These are phyloP conservation scores for Mortierella sp. DNA, from an alignment of 371 early-diverging fungal genomes.

Conservation along the genomic window DNA sequence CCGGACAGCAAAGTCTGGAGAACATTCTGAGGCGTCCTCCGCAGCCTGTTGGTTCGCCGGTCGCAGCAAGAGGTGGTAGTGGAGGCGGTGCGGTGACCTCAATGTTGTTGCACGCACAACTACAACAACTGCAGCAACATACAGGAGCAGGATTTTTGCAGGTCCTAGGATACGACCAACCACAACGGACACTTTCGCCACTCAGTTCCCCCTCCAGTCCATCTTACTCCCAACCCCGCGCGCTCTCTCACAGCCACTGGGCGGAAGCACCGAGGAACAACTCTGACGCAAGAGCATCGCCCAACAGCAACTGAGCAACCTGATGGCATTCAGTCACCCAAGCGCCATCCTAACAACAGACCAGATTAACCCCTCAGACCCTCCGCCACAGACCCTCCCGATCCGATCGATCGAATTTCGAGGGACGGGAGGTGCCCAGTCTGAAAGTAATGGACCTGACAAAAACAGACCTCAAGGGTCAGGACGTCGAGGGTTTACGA, in stretches of 20 bases:
- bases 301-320: background rate
- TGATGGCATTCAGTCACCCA: background rate
- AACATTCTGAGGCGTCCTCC: conserved; percentile 2
- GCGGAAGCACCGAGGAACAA: background rate
- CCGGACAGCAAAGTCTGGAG: background rate
- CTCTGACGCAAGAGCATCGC: background rate
- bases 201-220: background rate
- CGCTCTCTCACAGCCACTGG: background rate
- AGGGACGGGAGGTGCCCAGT: background rate
- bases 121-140: background rate
- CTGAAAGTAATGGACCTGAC: background rate
- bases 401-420: conserved; percentile 3
- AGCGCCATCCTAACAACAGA: background rate
- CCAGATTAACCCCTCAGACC: background rate
- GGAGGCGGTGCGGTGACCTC: background rate
- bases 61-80: background rate
- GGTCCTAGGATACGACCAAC: background rate
- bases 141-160: background rate
- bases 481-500: conserved; percentile 3
- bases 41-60: background rate
- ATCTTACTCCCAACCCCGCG: background rate
- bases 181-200: background rate
- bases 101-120: background rate
- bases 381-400: background rate
- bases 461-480: conserved; percentile 10